A percentile compares a stretch with the other conserved stretches of the same genome.
Conservation (phyloP, 805 yeast genomes). For the Jamesozyma gamospora region DNA sequence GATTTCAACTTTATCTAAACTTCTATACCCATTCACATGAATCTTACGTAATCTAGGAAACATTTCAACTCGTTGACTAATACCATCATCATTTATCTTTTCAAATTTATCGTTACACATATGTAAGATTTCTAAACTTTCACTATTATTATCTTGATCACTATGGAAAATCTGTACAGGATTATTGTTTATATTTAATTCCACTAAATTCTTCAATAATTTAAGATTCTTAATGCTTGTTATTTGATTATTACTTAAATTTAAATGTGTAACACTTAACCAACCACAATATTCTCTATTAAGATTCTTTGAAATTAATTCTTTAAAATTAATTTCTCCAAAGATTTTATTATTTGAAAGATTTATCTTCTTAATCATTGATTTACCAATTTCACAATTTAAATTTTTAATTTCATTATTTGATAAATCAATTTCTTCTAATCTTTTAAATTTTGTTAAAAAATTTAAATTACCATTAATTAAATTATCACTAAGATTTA, state of each 20-base stretch:
- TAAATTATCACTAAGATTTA: constrained; percentile 13
- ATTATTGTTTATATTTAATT: constrained; percentile 18
- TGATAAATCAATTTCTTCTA: constrained; percentile 17
- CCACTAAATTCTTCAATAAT: constrained; percentile 10
- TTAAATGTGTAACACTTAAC: constrained; percentile 16
- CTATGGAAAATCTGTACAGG: constrained; percentile 3
- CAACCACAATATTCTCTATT: constrained; percentile 10
- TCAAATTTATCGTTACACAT: neutral
- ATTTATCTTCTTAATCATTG: constrained; percentile 10
- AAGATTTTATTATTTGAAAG: constrained; percentile 15
- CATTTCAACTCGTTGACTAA: no score
- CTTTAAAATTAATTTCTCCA: constrained; percentile 21
- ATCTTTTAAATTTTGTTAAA: constrained; percentile 11
- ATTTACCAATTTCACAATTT: constrained; percentile 11
- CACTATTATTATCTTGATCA: neutral
- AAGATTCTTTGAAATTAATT: constrained; percentile 8
- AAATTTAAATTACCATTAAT: constrained; percentile 10
- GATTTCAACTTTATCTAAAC: no score
- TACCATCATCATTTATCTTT: neutral
- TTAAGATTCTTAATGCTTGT: constrained; percentile 16
- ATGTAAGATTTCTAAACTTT: neutral
- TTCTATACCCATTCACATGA: no score
- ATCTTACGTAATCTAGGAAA: no score
- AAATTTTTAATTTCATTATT: constrained; percentile 15
- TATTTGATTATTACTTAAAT: constrained; percentile 18